Evolutionary conservation across 208 protist genomes (phyloP).

Genomic region (Leptomonas pyrrhocoris): DNA sequence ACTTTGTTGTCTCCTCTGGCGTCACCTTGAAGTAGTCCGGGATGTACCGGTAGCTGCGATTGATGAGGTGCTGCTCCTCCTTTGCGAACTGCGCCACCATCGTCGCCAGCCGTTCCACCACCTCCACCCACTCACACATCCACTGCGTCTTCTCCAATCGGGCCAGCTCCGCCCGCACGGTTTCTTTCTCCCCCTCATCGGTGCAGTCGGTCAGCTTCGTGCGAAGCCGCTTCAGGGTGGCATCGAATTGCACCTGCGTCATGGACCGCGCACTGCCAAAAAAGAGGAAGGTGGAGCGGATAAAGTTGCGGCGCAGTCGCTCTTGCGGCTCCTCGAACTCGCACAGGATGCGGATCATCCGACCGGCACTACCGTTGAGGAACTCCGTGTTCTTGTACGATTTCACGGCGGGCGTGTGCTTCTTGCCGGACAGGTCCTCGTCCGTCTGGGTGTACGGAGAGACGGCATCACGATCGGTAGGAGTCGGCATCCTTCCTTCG

Average conservation of each 20-base stretch:
- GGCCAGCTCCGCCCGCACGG: slow-evolving; percentile 42
- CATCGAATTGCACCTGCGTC: slow-evolving; percentile 69
- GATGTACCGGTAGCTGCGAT: slow-evolving; percentile 53
- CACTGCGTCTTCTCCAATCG: slow-evolving; percentile 82
- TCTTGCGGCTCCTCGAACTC: slow-evolving; percentile 91
- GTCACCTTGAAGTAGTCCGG: slow-evolving; percentile 84
- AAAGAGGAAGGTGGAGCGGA: slow-evolving; percentile 90
- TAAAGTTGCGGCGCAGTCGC: slow-evolving; percentile 65
- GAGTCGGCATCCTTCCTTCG: slow-evolving; percentile 20
- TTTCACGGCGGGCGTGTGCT: slow-evolving; percentile 78
- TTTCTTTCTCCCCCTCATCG: slow-evolving; percentile 20
- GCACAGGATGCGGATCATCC: slow-evolving; percentile 90
- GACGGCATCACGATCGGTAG: slow-evolving; percentile 24
- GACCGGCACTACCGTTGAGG: slow-evolving; percentile 68
- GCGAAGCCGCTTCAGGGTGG: slow-evolving; percentile 39
- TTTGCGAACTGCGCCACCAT: slow-evolving; percentile 70
- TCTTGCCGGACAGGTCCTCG: slow-evolving; percentile 50
- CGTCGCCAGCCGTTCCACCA: slow-evolving; percentile 64
- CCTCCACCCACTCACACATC: slow-evolving; percentile 92
- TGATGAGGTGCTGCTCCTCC: slow-evolving; percentile 50
- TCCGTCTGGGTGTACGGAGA: slow-evolving; percentile 79
- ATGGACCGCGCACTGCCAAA: slow-evolving; percentile 93
- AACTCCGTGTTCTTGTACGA: slow-evolving; percentile 91
- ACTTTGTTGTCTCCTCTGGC: slow-evolving; percentile 29
- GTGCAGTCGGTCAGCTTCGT: slow-evolving; percentile 25